Evolutionary conservation across 495 filamentous ascomycete genomes (phyloP), one percentile per base, ranked within the genome.

Genomic region (Aspergillus campestris): DNA sequence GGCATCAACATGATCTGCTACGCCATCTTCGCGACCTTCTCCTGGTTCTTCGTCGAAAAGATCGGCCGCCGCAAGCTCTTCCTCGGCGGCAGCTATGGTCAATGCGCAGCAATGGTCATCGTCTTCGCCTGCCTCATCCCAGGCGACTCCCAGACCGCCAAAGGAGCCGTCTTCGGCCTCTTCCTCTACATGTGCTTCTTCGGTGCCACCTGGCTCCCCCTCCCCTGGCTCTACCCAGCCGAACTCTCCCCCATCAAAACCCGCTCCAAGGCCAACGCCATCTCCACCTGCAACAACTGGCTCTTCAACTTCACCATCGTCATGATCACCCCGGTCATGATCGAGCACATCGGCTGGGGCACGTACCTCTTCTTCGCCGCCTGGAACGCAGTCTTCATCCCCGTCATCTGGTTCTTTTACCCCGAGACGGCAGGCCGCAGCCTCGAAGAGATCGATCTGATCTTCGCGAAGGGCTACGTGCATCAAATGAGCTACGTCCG

Each of bases 1-100:
- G 84, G 84, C 44, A 70, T 87, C 28, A 88, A 86, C 67, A 85
- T 85, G 80, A 70, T 86, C 37, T 77, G 85, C 10, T 89, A 91
- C 56, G 67, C 80, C 13, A 79, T 87, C 55, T n/a, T 70, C 3
- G 38, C 80, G 73, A 86, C 81, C 0, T 70, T 74, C 10, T 85
- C 82, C 0, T 87, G 83, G 84, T 87, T 86, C 65, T 71, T 82
- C 53, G 80, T 88, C 44, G 82, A 86, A 64, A 72, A 78, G 8
- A 73, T 78, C 18, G 83, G 82, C 12, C 73, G 81, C 6, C 71
- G 82, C 11, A 80, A 81, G 52, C 64, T 86, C 18, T 84, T 84
- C 60, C 61, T 86, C 3, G 67, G 65, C 29, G 83, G 83, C 10
- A 79, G 76, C 4, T 44, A 84, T 18, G 81, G 82, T 0, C 81